Evolutionary conservation across 495 filamentous ascomycete genomes (phyloP).

Genomic region (Xylaria palmicola): DNA sequence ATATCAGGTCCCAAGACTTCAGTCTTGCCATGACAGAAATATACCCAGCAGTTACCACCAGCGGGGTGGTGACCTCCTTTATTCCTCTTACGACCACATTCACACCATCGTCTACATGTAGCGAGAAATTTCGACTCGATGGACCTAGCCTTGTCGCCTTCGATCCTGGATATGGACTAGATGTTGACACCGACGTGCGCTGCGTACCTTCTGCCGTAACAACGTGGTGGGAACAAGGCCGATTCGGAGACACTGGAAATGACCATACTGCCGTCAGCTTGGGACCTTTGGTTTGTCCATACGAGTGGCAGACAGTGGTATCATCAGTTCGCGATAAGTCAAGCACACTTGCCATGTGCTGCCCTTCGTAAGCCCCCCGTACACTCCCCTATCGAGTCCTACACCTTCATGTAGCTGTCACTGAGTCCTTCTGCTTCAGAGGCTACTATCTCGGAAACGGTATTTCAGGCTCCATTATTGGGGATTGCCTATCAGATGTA

Average conservation of each 20-base stretch:
- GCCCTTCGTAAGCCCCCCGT: slow-evolving; percentile 26
- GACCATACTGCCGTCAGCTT: slow-evolving; percentile 20
- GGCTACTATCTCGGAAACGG: slow-evolving; percentile 18
- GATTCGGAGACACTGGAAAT: slow-evolving; percentile 8
- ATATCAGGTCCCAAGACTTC: not conserved
- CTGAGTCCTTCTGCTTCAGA: slow-evolving; percentile 8
- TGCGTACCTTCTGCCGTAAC: slow-evolving; percentile 20
- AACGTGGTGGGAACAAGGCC: slow-evolving; percentile 23
- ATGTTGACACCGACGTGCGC: slow-evolving; percentile 17
- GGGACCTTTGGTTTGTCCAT: slow-evolving; percentile 17
- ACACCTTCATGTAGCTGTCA: not conserved
- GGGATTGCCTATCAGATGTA: slow-evolving; percentile 20
- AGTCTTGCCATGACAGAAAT: slow-evolving; percentile 6
- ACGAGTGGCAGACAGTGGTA: slow-evolving; percentile 17
- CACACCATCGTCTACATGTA: slow-evolving; percentile 16
- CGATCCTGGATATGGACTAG: slow-evolving; percentile 23
- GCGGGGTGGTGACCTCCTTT: slow-evolving; percentile 20
- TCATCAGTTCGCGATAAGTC: slow-evolving; percentile 6
- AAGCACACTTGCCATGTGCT: slow-evolving; percentile 23
- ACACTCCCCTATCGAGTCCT: not conserved
- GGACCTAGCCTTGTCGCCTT: slow-evolving; percentile 22
- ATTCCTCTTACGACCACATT: slow-evolving; percentile 18
- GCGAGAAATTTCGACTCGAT: slow-evolving; percentile 18
- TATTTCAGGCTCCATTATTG: slow-evolving; percentile 15
- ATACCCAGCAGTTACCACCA: slow-evolving; percentile 16